A percentile compares a stretch with the other conserved stretches of the same genome.
These are phyloP conservation scores for Cladorrhinum sp. DNA, from an alignment of 2,329 filamentous ascomycete genomes.

Conservation along the genomic window DNA sequence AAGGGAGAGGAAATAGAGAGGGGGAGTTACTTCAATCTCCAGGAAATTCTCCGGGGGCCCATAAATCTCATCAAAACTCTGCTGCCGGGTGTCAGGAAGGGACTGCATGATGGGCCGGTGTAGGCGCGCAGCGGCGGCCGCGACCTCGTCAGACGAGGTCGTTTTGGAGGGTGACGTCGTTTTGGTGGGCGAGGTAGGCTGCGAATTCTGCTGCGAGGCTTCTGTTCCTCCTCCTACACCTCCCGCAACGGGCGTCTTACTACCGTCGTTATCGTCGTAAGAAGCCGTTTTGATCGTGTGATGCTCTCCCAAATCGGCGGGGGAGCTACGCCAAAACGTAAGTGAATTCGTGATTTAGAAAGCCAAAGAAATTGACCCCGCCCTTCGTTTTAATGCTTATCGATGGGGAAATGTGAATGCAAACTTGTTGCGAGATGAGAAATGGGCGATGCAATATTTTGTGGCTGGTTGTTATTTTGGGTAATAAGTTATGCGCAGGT, in stretches of 20 bases:
- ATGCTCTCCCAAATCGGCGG: slow-evolving; percentile 6
- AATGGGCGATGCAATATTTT: neutral
- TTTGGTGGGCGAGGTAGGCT: slow-evolving; percentile 21
- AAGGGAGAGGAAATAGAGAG: neutral
- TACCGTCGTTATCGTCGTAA: slow-evolving; percentile 36
- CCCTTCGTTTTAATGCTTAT: too few relatives aligned
- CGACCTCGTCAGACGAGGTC: slow-evolving; percentile 20
- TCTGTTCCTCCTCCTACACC: slow-evolving; percentile 12
- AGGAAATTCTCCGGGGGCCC: slow-evolving; percentile 97
- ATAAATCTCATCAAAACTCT: slow-evolving; percentile 99
- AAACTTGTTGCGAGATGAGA: neutral
- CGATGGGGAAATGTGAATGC: neutral
- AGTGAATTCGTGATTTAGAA: neutral
- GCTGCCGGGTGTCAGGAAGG: slow-evolving; percentile 73
- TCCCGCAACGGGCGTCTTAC: slow-evolving; percentile 28
- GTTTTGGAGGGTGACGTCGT: slow-evolving; percentile 26
- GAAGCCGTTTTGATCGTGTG: slow-evolving; percentile 44
- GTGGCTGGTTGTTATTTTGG: too few relatives aligned
- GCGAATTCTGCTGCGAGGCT: slow-evolving; percentile 23
- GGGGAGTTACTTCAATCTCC: slow-evolving; percentile 76
- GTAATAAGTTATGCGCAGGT: too few relatives aligned
- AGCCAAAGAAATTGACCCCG: too few relatives aligned
- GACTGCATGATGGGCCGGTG: slow-evolving; percentile 60
- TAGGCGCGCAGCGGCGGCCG: slow-evolving; percentile 36
- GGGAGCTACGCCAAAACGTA: neutral